These are phyloP conservation scores for Oryza punctata DNA, from an alignment of 176 grass and related monocot species.

Conservation along the genomic window DNA sequence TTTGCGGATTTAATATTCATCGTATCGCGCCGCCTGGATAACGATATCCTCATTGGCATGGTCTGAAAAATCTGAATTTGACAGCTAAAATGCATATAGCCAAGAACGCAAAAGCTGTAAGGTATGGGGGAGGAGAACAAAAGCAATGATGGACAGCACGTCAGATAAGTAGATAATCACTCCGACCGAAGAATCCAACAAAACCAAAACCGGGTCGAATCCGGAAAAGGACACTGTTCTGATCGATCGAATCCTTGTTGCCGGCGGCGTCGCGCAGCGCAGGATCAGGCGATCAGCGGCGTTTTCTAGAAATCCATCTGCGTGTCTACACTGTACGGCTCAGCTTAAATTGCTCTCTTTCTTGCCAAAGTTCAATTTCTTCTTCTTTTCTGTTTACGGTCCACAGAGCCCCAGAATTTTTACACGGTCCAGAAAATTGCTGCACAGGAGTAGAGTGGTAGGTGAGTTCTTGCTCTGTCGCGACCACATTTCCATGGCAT, in stretches of 20 bases:
- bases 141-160: neutral
- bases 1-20: neutral
- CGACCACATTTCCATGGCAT: neutral
- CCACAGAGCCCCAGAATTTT: neutral
- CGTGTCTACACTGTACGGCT: conserved; percentile 7
- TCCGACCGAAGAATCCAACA: conserved; percentile 17
- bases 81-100: neutral
- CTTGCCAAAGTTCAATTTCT: neutral
- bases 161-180: conserved; percentile 5
- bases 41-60: conserved; percentile 7
- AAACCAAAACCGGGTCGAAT: conserved; percentile 11
- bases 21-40: neutral
- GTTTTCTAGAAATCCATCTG: conserved; percentile 23
- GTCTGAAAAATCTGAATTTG: neutral
- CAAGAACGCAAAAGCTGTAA: neutral
- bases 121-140: neutral
- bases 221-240: conserved; percentile 22
- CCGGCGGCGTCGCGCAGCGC: neutral
- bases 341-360: neutral
- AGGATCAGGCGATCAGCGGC: neutral
- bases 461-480: neutral
- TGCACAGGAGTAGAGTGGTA: neutral
- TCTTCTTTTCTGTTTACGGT: neutral
- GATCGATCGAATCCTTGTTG: neutral
- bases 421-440: neutral